These are phyloP conservation scores for Penicilliopsis zonata DNA, from an alignment of 495 filamentous ascomycete genomes.

Conservation along the genomic window DNA sequence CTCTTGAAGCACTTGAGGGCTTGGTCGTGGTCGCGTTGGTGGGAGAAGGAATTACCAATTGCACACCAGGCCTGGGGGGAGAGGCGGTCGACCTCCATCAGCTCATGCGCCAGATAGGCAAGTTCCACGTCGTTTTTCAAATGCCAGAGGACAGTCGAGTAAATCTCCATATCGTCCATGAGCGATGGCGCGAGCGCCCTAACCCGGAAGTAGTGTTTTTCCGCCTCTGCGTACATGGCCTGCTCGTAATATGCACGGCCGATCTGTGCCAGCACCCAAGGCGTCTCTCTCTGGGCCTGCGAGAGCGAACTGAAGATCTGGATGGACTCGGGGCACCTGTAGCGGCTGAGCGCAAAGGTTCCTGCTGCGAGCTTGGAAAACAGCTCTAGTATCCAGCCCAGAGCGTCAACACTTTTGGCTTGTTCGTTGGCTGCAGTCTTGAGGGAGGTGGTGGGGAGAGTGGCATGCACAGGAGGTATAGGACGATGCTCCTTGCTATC, in stretches of 20 bases:
- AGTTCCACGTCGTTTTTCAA: conserved; percentile 83
- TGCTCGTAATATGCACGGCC: conserved; percentile 84
- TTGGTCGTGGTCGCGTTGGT: conserved; percentile 90
- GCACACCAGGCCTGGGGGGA: conserved; percentile 95
- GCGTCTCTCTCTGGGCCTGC: conserved; percentile 71
- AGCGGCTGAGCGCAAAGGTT: conserved; percentile 64
- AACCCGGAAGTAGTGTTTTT: conserved; percentile 69
- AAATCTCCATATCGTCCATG: conserved; percentile 91
- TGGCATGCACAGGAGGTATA: conserved; percentile 12
- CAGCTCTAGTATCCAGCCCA: conserved; percentile 69
- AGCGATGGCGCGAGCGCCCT: conserved; percentile 64
- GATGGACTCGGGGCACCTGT: conserved; percentile 65
- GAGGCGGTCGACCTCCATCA: conserved; percentile 72
- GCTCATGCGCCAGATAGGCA: conserved; percentile 80
- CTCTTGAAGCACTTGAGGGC: conserved; percentile 91
- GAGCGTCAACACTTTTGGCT: conserved; percentile 59
- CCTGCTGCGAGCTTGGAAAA: conserved; percentile 73
- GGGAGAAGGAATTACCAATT: conserved; percentile 86
- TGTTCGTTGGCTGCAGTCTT: conserved; percentile 19
- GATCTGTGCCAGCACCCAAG: conserved; percentile 88
- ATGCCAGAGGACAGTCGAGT: conserved; percentile 95
- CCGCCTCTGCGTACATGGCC: conserved; percentile 70
- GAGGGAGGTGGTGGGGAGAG: conserved; percentile 14
- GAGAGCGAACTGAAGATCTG: conserved; percentile 57
- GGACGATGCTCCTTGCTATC: conserved; percentile 44